Conservation (phyloP, 2,329 filamentous ascomycete genomes). For the Talaromyces sp. region DNA sequence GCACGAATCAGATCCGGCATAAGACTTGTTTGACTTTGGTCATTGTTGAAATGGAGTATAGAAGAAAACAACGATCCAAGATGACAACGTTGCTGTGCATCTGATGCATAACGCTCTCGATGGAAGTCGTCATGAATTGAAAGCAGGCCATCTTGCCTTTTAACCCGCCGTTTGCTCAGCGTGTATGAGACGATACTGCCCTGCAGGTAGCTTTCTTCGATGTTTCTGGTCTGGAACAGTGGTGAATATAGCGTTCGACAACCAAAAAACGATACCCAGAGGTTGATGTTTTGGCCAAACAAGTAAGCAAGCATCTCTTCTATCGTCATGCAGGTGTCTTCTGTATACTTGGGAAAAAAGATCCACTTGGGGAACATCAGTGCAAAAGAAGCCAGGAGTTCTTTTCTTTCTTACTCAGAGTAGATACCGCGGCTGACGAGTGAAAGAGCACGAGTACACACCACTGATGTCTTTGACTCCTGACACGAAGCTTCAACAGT, state of each 20-base stretch:
- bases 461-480: not conserved
- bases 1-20: not conserved
- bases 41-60: slow-evolving; percentile 25
- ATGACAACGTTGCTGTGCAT: slow-evolving; percentile 53
- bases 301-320: not conserved
- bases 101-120: slow-evolving; percentile 53
- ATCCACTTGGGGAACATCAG: not conserved
- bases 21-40: slow-evolving; percentile 6
- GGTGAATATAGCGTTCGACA: too few relatives aligned
- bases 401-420: not conserved
- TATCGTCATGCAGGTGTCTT: not conserved
- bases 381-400: not conserved
- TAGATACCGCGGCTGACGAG: not conserved
- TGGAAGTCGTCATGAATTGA: slow-evolving; percentile 40
- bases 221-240: too few relatives aligned
- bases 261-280: not conserved
- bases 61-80: slow-evolving; percentile 49
- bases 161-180: slow-evolving; percentile 29
- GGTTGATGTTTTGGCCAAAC: not conserved
- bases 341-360: not conserved
- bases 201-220: slow-evolving; percentile 14
- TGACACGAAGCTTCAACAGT: not conserved
- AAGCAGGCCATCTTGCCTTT: slow-evolving; percentile 31
- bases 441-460: not conserved
- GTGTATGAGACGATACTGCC: slow-evolving; percentile 51